Percentiles rank a stretch among this genome's conserved stretches.
Evolutionary conservation across 768 basidiomycete genomes (phyloP).

Genomic region (Lactarius vividus): DNA sequence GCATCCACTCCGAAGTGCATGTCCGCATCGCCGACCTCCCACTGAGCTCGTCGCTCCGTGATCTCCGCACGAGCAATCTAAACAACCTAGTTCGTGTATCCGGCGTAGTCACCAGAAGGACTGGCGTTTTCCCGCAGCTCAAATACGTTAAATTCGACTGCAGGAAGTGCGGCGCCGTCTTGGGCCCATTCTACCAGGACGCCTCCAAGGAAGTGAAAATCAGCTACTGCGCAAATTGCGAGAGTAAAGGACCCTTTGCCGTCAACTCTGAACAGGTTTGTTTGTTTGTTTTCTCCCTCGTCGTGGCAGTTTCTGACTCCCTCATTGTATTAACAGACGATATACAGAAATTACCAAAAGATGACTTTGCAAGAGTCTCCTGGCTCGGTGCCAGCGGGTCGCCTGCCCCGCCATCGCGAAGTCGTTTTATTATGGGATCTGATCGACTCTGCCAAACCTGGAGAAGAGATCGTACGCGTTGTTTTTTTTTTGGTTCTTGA

Average conservation of each 20-base stretch:
- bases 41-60: constrained; percentile 83
- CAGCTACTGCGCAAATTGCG: constrained; percentile 92
- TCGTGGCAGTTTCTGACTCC: not conserved
- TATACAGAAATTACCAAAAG: constrained; percentile 98
- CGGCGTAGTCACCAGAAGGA: constrained; percentile 93
- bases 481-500: not conserved
- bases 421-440: constrained; percentile 97
- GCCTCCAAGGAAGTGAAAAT: constrained; percentile 91
- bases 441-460: constrained; percentile 97
- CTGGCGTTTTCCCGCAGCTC: constrained; percentile 97
- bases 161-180: constrained; percentile 85
- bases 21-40: constrained; percentile 96
- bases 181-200: constrained; percentile 98
- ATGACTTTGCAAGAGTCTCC: constrained; percentile 99
- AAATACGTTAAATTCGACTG: constrained; percentile 99
- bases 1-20: constrained; percentile 97
- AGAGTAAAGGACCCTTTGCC: constrained; percentile 90
- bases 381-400: constrained; percentile 95
- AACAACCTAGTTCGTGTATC: constrained; percentile 95
- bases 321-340: constrained; percentile 55
- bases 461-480: constrained; percentile 85
- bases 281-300: not conserved
- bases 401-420: constrained; percentile 94
- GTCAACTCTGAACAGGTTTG: constrained; percentile 93
- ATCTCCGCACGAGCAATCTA: constrained; percentile 86